These are phyloP conservation scores for Phialemonium atrogriseum DNA, from an alignment of 2,329 filamentous ascomycete species.

Conservation along the genomic window DNA sequence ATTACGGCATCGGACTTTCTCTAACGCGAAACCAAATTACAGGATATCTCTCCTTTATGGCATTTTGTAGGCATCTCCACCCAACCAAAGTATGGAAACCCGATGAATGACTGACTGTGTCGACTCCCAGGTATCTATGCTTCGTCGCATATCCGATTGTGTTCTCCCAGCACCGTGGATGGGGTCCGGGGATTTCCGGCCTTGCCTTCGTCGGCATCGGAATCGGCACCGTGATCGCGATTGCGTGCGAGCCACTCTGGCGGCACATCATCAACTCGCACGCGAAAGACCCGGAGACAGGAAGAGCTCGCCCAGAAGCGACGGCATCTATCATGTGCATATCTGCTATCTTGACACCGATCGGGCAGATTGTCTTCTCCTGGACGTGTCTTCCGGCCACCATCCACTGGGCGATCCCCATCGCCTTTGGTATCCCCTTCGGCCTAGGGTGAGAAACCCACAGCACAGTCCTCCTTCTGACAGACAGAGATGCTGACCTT, in stretches of 20 bases:
- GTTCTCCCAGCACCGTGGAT: conserved; percentile 66
- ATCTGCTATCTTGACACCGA: conserved; percentile 62
- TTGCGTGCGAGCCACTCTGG: conserved; percentile 61
- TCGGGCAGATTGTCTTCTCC: conserved; percentile 78
- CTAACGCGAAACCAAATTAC: neutral
- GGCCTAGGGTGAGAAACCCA: no score
- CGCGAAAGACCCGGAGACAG: conserved; percentile 65
- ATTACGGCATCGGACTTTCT: neutral
- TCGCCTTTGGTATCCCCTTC: conserved; percentile 68
- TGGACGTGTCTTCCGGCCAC: conserved; percentile 74
- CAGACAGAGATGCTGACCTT: no score
- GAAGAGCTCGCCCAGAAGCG: conserved; percentile 66
- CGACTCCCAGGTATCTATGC: no score
- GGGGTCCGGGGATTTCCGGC: conserved; percentile 64
- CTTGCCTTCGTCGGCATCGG: conserved; percentile 69
- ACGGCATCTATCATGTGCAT: conserved; percentile 75
- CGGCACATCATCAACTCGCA: conserved; percentile 72
- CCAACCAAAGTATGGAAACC: no score
- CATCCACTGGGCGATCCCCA: conserved; percentile 72
- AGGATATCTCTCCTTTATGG: conserved; percentile 79
- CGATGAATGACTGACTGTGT: conserved; percentile 37
- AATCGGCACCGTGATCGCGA: conserved; percentile 53
- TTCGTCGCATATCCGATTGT: conserved; percentile 88
- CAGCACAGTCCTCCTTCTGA: no score
- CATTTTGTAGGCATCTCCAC: no score